Percentiles rank a stretch among this genome's conserved stretches.
phyloP scores from a whole-genome alignment of 257 asterid genomes.

The Solanum lignicaule region DNA sequence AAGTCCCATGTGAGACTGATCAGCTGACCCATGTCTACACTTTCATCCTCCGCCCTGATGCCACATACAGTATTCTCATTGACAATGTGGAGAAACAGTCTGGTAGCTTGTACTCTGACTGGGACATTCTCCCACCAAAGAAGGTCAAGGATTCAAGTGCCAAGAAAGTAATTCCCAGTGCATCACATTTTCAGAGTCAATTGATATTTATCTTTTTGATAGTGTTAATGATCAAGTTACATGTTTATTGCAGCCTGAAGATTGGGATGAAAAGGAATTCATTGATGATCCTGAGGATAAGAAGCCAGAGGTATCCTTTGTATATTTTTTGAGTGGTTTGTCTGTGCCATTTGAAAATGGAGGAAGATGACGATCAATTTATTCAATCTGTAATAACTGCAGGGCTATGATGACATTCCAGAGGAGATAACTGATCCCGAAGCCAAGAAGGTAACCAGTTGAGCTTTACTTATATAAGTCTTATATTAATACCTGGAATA shows the following conservation, averaged over 20 bases:
- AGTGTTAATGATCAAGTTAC: background rate
- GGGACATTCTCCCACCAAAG: constrained; percentile 92
- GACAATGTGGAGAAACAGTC: constrained; percentile 90
- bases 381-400: background rate
- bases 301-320: constrained; percentile 71
- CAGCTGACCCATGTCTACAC: constrained; percentile 92
- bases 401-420: constrained; percentile 96
- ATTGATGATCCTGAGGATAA: constrained; percentile 91
- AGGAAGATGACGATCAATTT: background rate
- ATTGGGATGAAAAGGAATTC: constrained; percentile 95
- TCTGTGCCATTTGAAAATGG: background rate
- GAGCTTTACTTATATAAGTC: background rate
- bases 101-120: constrained; percentile 86
- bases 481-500: background rate
- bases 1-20: constrained; percentile 96
- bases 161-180: constrained; percentile 52
- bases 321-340: background rate
- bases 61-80: constrained; percentile 83
- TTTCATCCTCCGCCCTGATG: constrained; percentile 87
- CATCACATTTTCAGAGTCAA: background rate
- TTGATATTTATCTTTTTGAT: background rate
- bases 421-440: constrained; percentile 81
- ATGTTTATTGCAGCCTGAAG: constrained; percentile 66
- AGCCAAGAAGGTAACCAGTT: constrained; percentile 67
- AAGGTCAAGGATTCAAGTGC: constrained; percentile 88